Evolutionary conservation across 768 basidiomycete species (phyloP).

Genomic region (Suillus placidus): DNA sequence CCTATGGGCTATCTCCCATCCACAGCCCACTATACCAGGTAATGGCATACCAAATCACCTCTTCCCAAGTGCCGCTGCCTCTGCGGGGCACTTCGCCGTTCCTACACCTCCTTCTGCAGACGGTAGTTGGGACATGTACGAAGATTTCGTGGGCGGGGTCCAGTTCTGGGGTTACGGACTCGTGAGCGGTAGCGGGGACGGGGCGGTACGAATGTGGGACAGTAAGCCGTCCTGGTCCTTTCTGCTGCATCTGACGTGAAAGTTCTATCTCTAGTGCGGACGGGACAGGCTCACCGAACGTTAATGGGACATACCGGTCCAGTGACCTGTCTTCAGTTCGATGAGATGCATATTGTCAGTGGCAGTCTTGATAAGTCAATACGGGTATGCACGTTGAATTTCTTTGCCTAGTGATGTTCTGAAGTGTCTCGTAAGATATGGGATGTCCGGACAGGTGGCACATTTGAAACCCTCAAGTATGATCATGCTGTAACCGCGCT

Average conservation of each 20-base stretch:
- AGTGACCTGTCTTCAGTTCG: conserved; percentile 93
- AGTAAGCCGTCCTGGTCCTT: conserved; percentile 58
- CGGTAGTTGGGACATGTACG: conserved; percentile 92
- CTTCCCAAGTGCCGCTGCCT: conserved; percentile 56
- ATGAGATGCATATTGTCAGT: conserved; percentile 90
- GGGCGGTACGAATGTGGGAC: conserved; percentile 99
- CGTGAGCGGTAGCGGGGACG: conserved; percentile 96
- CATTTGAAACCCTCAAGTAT: conserved; percentile 87
- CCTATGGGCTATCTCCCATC: conserved; percentile 97
- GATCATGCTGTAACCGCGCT: conserved; percentile 89
- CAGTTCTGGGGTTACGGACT: conserved; percentile 99
- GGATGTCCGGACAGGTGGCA: conserved; percentile 91
- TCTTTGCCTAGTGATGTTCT: conserved; percentile 4
- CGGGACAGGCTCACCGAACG: conserved; percentile 94
- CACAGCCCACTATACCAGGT: conserved; percentile 50
- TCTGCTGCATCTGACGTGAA: conserved; percentile 10
- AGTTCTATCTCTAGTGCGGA: conserved; percentile 72
- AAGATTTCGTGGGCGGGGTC: conserved; percentile 96
- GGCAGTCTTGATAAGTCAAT: conserved; percentile 94
- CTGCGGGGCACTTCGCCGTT: conserved; percentile 70
- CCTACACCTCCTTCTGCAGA: conserved; percentile 88
- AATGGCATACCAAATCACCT: conserved; percentile 44
- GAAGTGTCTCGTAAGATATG: conserved; percentile 65
- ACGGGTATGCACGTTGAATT: conserved; percentile 53
- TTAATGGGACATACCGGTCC: conserved; percentile 91